These are phyloP conservation scores for Salicornia ramosissima DNA, from an alignment of 148 eudicot species.

Conservation along the genomic window DNA sequence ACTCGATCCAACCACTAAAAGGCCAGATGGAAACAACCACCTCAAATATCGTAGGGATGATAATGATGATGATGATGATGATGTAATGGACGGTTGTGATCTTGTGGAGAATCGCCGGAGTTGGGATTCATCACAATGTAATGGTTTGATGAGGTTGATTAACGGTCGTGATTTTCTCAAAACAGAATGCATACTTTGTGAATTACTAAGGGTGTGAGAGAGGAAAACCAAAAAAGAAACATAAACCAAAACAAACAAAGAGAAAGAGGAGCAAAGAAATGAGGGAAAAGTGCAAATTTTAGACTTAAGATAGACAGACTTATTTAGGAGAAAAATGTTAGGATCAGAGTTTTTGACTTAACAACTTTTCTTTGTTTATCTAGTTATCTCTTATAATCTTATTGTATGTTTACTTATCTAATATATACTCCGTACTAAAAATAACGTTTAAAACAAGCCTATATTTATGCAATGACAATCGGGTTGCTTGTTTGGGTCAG, in stretches of 20 bases:
- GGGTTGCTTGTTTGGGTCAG: no score
- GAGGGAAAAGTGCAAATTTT: neutral
- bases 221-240: neutral
- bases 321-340: slow-evolving; percentile 21
- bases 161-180: slow-evolving; percentile 17
- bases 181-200: slow-evolving; percentile 20
- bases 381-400: no score
- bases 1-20: slow-evolving; percentile 42
- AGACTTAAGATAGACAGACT: neutral
- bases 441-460: no score
- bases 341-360: slow-evolving; percentile 32
- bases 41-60: neutral
- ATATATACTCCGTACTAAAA: no score
- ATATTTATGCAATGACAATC: no score
- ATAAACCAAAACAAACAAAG: neutral
- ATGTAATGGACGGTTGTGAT: slow-evolving; percentile 18
- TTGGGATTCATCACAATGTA: neutral
- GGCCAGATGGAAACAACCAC: slow-evolving; percentile 32
- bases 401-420: no score
- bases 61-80: slow-evolving; percentile 12
- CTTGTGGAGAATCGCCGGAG: slow-evolving; percentile 12
- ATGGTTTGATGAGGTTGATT: slow-evolving; percentile 9
- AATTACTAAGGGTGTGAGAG: no score
- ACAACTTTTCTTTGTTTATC: neutral
- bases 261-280: neutral